Evolutionary conservation across 306 rosid genomes (phyloP).

Genomic region (Morella rubra): DNA sequence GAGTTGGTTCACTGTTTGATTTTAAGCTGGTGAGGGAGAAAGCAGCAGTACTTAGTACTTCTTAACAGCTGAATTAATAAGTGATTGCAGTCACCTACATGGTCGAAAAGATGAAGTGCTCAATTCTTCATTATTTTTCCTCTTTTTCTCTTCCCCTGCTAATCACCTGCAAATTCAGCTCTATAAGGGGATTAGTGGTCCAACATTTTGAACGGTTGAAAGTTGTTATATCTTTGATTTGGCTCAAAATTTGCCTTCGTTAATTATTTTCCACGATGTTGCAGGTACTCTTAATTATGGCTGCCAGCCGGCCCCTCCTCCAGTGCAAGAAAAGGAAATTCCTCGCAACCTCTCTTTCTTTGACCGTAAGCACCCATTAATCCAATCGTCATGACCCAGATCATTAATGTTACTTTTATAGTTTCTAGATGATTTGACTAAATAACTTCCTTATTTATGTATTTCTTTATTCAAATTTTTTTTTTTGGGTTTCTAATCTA

Average conservation of each 20-base stretch:
- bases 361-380: slow-evolving; percentile 47
- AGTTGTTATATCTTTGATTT: neutral
- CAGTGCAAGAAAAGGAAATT: slow-evolving; percentile 42
- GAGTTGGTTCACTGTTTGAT: neutral
- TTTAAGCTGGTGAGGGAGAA: neutral
- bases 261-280: neutral
- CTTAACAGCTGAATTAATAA: too few species aligned
- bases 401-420: neutral
- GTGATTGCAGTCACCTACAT: neutral
- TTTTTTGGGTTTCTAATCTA: too few species aligned
- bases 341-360: slow-evolving; percentile 57
- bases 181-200: too few species aligned
- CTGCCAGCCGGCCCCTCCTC: slow-evolving; percentile 80
- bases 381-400: neutral
- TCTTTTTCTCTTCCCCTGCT: neutral
- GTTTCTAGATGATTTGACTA: slow-evolving; percentile 8
- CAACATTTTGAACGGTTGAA: too few species aligned
- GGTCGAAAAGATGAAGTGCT: too few species aligned
- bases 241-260: neutral
- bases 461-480: neutral
- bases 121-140: neutral
- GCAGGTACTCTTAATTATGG: slow-evolving; percentile 63
- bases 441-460: neutral
- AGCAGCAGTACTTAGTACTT: too few species aligned
- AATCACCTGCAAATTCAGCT: too few species aligned